Conservation (phyloP, 2,329 filamentous ascomycete species). For the Plenodomus lindquistii region DNA sequence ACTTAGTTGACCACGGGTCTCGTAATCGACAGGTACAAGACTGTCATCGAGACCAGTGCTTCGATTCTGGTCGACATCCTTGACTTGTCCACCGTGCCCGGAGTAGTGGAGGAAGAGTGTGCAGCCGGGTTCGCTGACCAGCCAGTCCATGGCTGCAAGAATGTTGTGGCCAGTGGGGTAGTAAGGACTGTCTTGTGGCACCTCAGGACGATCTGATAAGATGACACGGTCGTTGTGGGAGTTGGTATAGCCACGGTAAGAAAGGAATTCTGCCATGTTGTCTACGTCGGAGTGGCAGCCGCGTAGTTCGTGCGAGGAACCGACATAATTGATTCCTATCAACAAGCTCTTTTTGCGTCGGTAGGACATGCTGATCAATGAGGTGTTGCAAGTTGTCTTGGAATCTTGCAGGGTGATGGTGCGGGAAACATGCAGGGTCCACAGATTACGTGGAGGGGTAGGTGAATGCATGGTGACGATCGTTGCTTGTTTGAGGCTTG, state of each 20-base stretch:
- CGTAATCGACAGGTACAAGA: conserved; percentile 60
- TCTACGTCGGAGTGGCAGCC: conserved; percentile 57
- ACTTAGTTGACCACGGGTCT: conserved; percentile 57
- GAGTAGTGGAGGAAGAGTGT: conserved; percentile 62
- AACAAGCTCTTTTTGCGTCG: conserved; percentile 53
- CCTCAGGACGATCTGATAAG: conserved; percentile 46
- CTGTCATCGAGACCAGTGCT: conserved; percentile 51
- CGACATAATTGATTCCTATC: conserved; percentile 58
- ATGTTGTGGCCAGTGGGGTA: conserved; percentile 51
- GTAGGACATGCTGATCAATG: conserved; percentile 16
- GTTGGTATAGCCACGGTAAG: conserved; percentile 49
- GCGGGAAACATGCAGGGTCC: neutral
- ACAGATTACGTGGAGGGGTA: conserved; percentile 18
- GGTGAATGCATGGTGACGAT: conserved; percentile 24
- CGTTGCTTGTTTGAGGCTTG: conserved; percentile 13
- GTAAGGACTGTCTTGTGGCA: conserved; percentile 36
- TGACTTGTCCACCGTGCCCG: conserved; percentile 61
- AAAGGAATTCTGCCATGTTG: conserved; percentile 54
- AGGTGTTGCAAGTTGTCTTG: neutral
- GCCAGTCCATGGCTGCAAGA: conserved; percentile 61
- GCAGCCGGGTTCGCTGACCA: conserved; percentile 58
- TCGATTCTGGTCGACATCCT: conserved; percentile 48
- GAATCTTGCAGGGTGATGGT: neutral
- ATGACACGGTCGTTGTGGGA: conserved; percentile 50
- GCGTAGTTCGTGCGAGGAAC: conserved; percentile 49